Percentiles rank a stretch among this genome's conserved stretches.
These are phyloP conservation scores for Xerocomellus amylosporus DNA, from an alignment of 768 basidiomycete genomes.

Conservation along the genomic window DNA sequence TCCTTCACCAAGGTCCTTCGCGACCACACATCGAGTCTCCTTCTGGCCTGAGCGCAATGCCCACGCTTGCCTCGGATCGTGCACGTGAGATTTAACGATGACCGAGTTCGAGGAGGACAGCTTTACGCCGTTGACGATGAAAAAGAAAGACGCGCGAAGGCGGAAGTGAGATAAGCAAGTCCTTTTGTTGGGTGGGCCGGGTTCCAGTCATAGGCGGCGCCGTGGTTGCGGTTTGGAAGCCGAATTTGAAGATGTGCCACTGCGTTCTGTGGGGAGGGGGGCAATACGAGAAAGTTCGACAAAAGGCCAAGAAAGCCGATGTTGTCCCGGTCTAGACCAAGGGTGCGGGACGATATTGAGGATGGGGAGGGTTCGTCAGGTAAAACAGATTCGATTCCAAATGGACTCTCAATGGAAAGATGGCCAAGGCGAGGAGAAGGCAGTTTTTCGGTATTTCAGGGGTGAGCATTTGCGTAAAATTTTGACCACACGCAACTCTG, in stretches of 20 bases:
- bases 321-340: conserved; percentile 54
- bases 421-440: conserved; percentile 14
- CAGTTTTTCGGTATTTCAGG: conserved; percentile 3
- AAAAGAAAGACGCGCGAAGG: conserved; percentile 77
- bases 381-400: conserved; percentile 45
- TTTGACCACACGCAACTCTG: neutral
- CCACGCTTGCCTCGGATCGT: conserved; percentile 55
- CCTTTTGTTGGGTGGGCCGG: conserved; percentile 77
- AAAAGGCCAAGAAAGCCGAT: conserved; percentile 66
- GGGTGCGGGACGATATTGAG: conserved; percentile 32
- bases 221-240: conserved; percentile 71
- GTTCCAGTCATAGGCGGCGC: conserved; percentile 51
- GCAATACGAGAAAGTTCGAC: conserved; percentile 62
- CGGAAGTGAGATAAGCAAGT: conserved; percentile 81
- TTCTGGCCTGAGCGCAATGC: conserved; percentile 64
- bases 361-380: conserved; percentile 27
- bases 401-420: conserved; percentile 35
- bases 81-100: conserved; percentile 79
- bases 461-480: neutral
- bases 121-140: conserved; percentile 86
- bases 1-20: conserved; percentile 51
- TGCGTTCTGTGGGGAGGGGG: conserved; percentile 56
- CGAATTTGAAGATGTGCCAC: conserved; percentile 81
- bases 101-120: conserved; percentile 93
- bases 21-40: conserved; percentile 70